Base-by-base conservation (phyloP, 495 filamentous ascomycete species). In the Talaromyces nanjingensis region DNA sequence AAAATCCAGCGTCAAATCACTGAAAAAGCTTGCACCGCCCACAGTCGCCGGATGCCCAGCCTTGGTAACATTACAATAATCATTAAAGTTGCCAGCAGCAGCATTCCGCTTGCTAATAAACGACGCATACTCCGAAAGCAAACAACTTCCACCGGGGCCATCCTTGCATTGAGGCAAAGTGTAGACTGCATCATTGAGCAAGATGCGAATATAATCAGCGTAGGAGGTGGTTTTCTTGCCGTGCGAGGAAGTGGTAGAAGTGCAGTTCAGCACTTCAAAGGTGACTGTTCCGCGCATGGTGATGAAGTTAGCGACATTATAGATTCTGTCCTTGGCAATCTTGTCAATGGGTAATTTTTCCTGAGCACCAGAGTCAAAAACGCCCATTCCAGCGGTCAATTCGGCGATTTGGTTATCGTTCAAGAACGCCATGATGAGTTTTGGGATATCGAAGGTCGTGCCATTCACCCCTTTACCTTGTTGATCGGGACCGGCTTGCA, bases 331-430 rank as follows among this genome's bases (percentile, higher is more conserved):
- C 9, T 70, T 42, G 11, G 76, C 75, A 55, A 78, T 76, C 58
- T 67, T 65, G 3, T 70, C 76, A 18, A 75, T 69, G 7, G 76
- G 72, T 33, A 87, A 73, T 5, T 70, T 65, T 1, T 65, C 59
- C 64, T 84, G 75, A 1, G 71, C 68, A 57, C 84, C 81, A 65
- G 82, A 85, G 4, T 85, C 81, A 64, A 83, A 86, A 2, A 87
- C 75, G 16, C 83, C 84, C 63, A 81, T 76, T 31, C 77, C 75
- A 42, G 79, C 74, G 0, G 79, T 79, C 39, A 85, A 71, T 68
- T 86, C 79, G 59, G 79, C 83, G 59, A 86, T 77, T 67, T 87
- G 83, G 24, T 84, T 83, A 66, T 87, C 85, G 63, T 87, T 84
- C 49, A 81, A 68, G 69, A 86, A 86, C 2, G 80, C 74, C 60